Conservation (phyloP, 2,329 filamentous ascomycete species). For the Phyllosticta paracitricarpa region DNA sequence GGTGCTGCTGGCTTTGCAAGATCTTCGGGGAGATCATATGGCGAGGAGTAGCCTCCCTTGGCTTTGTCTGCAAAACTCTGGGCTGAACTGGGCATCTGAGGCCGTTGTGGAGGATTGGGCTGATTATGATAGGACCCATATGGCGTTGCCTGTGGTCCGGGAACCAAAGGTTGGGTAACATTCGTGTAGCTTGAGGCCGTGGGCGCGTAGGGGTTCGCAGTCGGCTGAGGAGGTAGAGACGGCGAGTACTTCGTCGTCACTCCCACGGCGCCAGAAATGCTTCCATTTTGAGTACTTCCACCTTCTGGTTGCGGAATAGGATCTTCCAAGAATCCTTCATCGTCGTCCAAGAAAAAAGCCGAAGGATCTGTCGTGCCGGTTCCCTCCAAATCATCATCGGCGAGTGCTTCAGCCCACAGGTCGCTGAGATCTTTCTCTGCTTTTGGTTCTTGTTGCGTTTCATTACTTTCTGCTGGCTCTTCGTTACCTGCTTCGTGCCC, state of each 20-base stretch:
- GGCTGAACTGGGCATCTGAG: conserved; percentile 39
- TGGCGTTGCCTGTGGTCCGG: conserved; percentile 17
- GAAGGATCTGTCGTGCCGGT: conserved; percentile 40
- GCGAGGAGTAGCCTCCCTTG: conserved; percentile 86
- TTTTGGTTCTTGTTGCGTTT: background rate
- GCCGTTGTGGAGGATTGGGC: conserved; percentile 28
- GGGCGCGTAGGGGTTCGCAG: conserved; percentile 40
- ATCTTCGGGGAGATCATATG: conserved; percentile 90
- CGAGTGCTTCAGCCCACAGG: conserved; percentile 76
- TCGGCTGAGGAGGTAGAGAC: conserved; percentile 18
- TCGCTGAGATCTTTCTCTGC: conserved; percentile 59
- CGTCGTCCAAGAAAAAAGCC: conserved; percentile 68
- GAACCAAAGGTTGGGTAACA: conserved; percentile 27
- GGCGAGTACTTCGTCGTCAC: conserved; percentile 26
- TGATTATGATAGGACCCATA: conserved; percentile 15
- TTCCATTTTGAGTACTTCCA: conserved; percentile 16
- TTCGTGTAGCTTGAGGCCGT: conserved; percentile 41
- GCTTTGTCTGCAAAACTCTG: conserved; percentile 86
- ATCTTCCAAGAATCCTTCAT: conserved; percentile 76
- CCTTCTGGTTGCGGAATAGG: conserved; percentile 33
- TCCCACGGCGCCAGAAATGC: background rate
- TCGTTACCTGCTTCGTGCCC: background rate
- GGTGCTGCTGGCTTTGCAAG: conserved; percentile 59
- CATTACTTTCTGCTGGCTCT: background rate
- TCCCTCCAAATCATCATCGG: conserved; percentile 58